Evolutionary conservation across 805 yeast species (phyloP).

Genomic region (Yamadazyma olivae): DNA sequence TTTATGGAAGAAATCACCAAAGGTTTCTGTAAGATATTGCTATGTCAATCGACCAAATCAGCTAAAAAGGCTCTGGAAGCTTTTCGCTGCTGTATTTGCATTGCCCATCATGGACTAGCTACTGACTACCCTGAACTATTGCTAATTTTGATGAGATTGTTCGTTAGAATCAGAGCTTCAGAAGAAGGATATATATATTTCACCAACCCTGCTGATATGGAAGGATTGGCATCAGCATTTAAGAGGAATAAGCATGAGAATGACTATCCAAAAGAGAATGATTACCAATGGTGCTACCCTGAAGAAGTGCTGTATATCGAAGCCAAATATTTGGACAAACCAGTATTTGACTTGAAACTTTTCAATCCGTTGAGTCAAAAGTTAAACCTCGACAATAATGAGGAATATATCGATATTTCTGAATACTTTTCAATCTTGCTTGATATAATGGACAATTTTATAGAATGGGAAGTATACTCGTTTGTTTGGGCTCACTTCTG

Average conservation of each 20-base stretch:
- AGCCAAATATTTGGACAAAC: conserved; percentile 36
- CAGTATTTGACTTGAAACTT: conserved; percentile 26
- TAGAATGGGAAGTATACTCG: conserved; percentile 71
- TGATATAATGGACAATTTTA: conserved; percentile 47
- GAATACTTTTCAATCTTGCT: conserved; percentile 52
- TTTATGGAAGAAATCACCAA: conserved; percentile 20
- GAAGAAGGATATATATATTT: conserved; percentile 45
- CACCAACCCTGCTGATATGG: conserved; percentile 56
- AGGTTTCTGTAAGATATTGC: conserved; percentile 23
- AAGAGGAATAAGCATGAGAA: conserved; percentile 42
- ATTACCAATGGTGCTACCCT: conserved; percentile 57
- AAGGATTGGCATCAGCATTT: conserved; percentile 60
- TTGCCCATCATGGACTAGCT: conserved; percentile 34
- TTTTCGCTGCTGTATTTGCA: conserved; percentile 28
- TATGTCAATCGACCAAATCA: conserved; percentile 20
- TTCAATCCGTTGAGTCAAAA: conserved; percentile 16
- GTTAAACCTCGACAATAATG: conserved; percentile 13
- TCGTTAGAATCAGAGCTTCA: conserved; percentile 54
- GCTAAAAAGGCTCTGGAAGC: conserved; percentile 24
- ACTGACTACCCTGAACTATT: conserved; percentile 34
- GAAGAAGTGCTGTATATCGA: conserved; percentile 53
- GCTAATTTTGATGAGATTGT: conserved; percentile 48
- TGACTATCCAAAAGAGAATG: conserved; percentile 16
- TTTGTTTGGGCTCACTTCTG: conserved; percentile 66
- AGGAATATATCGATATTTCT: conserved; percentile 38